Evolutionary conservation across 1,139 yeast species (phyloP).

Genomic region (Meyerozyma guilliermondii): DNA sequence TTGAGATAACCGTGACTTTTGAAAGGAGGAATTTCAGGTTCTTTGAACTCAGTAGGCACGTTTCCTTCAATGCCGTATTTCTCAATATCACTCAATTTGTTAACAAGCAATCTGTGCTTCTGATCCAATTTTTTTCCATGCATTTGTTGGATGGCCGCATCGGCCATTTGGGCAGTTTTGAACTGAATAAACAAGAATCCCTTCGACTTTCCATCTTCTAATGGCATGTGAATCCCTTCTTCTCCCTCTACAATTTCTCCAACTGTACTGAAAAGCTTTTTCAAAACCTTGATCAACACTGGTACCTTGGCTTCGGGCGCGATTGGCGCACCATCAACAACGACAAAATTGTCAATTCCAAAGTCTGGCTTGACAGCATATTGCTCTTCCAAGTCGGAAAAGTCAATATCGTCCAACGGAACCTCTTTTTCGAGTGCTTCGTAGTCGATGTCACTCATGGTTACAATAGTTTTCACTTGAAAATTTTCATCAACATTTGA

Average conservation of each 20-base stretch:
- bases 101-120: conserved; percentile 83
- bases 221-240: conserved; percentile 75
- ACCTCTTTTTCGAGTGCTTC: conserved; percentile 44
- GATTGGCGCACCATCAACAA: conserved; percentile 93
- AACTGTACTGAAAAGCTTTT: conserved; percentile 64
- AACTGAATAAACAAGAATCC: conserved; percentile 89
- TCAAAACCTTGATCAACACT: conserved; percentile 77
- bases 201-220: conserved; percentile 73
- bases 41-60: conserved; percentile 58
- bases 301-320: conserved; percentile 90
- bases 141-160: conserved; percentile 71
- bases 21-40: conserved; percentile 68
- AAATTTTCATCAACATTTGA: not conserved
- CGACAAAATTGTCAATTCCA: conserved; percentile 73
- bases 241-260: conserved; percentile 69
- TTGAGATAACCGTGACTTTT: conserved; percentile 75
- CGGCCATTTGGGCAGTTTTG: conserved; percentile 63
- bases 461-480: not conserved
- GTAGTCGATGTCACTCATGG: conserved; percentile 5
- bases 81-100: conserved; percentile 80
- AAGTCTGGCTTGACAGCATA: conserved; percentile 57
- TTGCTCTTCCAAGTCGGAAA: conserved; percentile 79
- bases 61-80: conserved; percentile 70
- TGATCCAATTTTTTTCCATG: conserved; percentile 91
- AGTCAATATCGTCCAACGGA: conserved; percentile 63